Percentiles rank a stretch among this genome's conserved stretches.
These are phyloP conservation scores for Stereocaulon alpinum DNA, from an alignment of 495 filamentous ascomycete species.

Conservation along the genomic window DNA sequence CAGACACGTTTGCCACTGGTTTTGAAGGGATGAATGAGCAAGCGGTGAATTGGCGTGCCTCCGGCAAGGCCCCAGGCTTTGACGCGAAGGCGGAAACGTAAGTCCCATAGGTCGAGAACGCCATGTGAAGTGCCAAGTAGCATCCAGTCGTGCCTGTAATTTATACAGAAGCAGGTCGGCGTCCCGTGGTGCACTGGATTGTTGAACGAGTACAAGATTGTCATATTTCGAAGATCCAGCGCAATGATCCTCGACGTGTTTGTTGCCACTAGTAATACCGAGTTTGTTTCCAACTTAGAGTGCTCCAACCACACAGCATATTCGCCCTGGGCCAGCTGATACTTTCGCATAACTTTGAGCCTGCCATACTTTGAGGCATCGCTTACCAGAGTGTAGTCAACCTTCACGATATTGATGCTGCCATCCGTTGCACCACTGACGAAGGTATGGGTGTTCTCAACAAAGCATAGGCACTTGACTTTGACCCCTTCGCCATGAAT, in stretches of 20 bases:
- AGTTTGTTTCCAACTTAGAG: conserved; percentile 70
- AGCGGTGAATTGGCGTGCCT: conserved; percentile 67
- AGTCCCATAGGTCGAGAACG: conserved; percentile 88
- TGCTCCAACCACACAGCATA: conserved; percentile 89
- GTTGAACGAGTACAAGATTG: conserved; percentile 63
- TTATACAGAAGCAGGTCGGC: conserved; percentile 84
- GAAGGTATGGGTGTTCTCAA: conserved; percentile 91
- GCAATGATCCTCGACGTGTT: conserved; percentile 74
- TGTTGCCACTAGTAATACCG: conserved; percentile 75
- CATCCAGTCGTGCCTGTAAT: conserved; percentile 78
- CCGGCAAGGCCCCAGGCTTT: conserved; percentile 85
- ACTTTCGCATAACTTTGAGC: conserved; percentile 63
- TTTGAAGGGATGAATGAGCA: conserved; percentile 67
- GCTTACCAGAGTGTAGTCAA: conserved; percentile 56
- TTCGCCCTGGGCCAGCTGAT: conserved; percentile 64
- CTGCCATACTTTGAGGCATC: conserved; percentile 65
- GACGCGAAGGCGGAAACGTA: conserved; percentile 78
- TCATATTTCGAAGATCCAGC: conserved; percentile 82
- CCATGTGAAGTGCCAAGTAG: conserved; percentile 88
- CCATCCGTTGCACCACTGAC: conserved; percentile 84
- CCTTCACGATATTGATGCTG: conserved; percentile 76
- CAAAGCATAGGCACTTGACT: conserved; percentile 73
- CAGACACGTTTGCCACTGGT: conserved; percentile 65
- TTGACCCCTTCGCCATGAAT: conserved; percentile 57
- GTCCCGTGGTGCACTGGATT: conserved; percentile 93